Evolutionary conservation across 2,329 filamentous ascomycete species (phyloP), one percentile per base, ranked within the genome.

Genomic region (Cladosporium sp.): DNA sequence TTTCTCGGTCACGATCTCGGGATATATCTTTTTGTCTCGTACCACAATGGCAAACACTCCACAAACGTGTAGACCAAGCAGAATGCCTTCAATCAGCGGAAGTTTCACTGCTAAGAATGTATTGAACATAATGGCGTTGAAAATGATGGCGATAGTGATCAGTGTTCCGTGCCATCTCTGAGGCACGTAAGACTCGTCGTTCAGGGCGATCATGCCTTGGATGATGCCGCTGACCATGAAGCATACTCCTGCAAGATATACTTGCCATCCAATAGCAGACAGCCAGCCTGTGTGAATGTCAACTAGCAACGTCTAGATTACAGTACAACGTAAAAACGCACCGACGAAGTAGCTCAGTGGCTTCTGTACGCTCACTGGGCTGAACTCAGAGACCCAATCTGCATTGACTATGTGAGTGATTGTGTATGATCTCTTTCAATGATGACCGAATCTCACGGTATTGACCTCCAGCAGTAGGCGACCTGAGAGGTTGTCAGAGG

Each of bases 101-200:
- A 85, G 73, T 1, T 80, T 69, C 51, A 76, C 76, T 1, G 78
- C 79, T 8, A 78, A 76, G 21, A 80, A 73, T 2, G 78, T 78
- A 68, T 85, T 85, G 71, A 84, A 78, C 21, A 75, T 65, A 36
- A 75, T 74, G 7, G 71, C 70, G 52, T 77, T 59, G 41, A 70
- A 52, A 14, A 78, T 75, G 18, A 82, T 72, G 0, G 79, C 80
- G 72, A 80, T 65, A 59, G 78, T 78, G 0, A 85, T 72, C 3
- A 85, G 73, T 0, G 83, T 84, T 1, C 77, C 80, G 60, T 85
- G 83, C 82, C 82, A 86, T 24, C 72, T 69, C 28, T 77, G 60
- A 12, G 74, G 68, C 2, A 74, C 68, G 67, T 83, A 84, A 2
- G 71, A 71, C 1, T 76, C 74, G 59, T 81, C 71, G 66, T 82